Evolutionary conservation across 2,329 filamentous ascomycete genomes (phyloP), one percentile per base, ranked within the genome.

Genomic region (Sclerotinia borealis): DNA sequence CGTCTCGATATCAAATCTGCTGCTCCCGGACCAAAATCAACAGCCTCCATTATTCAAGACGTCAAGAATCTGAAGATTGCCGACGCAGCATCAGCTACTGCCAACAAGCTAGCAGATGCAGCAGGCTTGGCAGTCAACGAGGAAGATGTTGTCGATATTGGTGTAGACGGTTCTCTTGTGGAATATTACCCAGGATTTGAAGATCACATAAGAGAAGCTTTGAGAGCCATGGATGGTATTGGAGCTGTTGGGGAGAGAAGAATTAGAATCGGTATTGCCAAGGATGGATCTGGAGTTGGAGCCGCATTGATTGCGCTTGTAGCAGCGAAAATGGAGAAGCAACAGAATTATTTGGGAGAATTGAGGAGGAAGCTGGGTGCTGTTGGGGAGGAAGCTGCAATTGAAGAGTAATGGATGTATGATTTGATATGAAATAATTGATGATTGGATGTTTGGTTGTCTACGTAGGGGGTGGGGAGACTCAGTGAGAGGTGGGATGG

Each of bases 101-200:
- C 65, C 13, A 70, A 69, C 31, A 73, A 72, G 60, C 58, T 73
- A 10, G 68, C 67, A 2, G 65, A 69, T 55, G 67, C 69, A 10
- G 66, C 69, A 8, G 68, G 71, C 17, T 52, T 72, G 1, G 41
- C 68, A 3, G 68, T 71, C 22, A 72, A 71, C 15, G 71, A 73
- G 41, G 87, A 91, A 51, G 84, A 93, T 59, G 83, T 95, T 31
- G 80, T 89, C 63, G 95, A 99, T 74, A 86, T 99, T 71, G 95
- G 95, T 71, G 93, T 98, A 2, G 95, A 99, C 74, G 95, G 95
- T 68, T 93, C 89, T 73, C 80, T 99, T 60, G 92, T 98, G 2
- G 95, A 98, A 77, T 95, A 96, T 78, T 98, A 98, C 76, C 95
- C 95, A 10, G 88, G 87, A 73, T 99, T 97, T 78, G 87, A 95